phyloP scores from a whole-genome alignment of 2,329 filamentous ascomycete genomes.

The Camptophora hylomeconis region DNA sequence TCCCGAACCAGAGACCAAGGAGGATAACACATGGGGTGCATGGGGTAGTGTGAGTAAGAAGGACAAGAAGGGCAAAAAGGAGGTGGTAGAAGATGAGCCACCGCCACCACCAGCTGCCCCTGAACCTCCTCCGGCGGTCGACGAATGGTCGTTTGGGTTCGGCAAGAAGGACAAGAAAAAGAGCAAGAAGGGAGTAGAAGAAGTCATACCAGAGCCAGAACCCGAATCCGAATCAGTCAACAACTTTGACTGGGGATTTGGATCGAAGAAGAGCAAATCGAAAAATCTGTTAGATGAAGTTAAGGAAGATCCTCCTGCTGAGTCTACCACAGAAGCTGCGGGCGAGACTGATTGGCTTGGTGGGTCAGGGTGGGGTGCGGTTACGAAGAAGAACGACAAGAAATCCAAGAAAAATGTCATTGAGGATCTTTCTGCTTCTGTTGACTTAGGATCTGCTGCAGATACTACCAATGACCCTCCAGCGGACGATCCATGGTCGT shows the following conservation, averaged over 20 bases:
- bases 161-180: slow-evolving; percentile 15
- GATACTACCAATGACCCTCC: slow-evolving; percentile 14
- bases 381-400: slow-evolving; percentile 29
- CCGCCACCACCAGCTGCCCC: slow-evolving; percentile 11
- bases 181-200: too few species aligned
- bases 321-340: slow-evolving; percentile 18
- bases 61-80: slow-evolving; percentile 22
- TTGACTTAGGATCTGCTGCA: slow-evolving; percentile 15
- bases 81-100: slow-evolving; percentile 8
- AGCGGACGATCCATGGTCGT: slow-evolving; percentile 3
- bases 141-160: slow-evolving; percentile 15
- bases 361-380: slow-evolving; percentile 19
- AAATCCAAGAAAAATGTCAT: slow-evolving; percentile 21
- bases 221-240: not conserved
- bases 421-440: slow-evolving; percentile 18
- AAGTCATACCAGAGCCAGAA: slow-evolving; percentile 1
- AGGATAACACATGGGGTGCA: slow-evolving; percentile 22
- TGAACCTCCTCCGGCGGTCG: slow-evolving; percentile 14
- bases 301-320: slow-evolving; percentile 21
- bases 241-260: slow-evolving; percentile 17
- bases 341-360: slow-evolving; percentile 27
- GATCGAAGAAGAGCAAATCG: slow-evolving; percentile 30
- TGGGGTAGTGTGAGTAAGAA: slow-evolving; percentile 19
- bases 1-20: slow-evolving; percentile 14
- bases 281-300: slow-evolving; percentile 20